These are phyloP conservation scores for Aspergillus biplanus DNA, from an alignment of 495 filamentous ascomycete species.

Conservation along the genomic window DNA sequence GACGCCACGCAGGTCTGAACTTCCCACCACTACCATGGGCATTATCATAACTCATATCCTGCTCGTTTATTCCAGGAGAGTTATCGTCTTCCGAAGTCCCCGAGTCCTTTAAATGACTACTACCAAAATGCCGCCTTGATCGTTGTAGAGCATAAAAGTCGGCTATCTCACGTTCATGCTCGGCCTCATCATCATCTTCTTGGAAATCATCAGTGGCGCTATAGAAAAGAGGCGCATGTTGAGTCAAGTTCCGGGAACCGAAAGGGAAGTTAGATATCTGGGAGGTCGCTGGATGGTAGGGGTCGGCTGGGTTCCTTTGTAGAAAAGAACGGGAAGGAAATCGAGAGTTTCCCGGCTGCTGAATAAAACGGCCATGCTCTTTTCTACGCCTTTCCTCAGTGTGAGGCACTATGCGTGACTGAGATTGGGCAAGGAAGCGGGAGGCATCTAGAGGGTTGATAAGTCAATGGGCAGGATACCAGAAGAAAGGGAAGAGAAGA, in stretches of 20 bases:
- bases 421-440: conserved; percentile 94
- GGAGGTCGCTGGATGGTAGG: conserved; percentile 70
- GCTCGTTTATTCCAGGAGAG: conserved; percentile 61
- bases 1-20: conserved; percentile 59
- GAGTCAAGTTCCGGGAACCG: conserved; percentile 67
- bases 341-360: conserved; percentile 47
- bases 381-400: conserved; percentile 59
- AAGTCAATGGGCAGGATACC: not conserved
- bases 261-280: conserved; percentile 77
- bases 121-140: conserved; percentile 85
- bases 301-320: conserved; percentile 62
- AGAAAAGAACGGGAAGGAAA: conserved; percentile 55
- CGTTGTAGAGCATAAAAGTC: conserved; percentile 90
- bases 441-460: conserved; percentile 75
- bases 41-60: conserved; percentile 37
- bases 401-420: conserved; percentile 78
- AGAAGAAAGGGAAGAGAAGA: not conserved
- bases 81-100: conserved; percentile 74
- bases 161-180: conserved; percentile 88
- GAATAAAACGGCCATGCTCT: conserved; percentile 50
- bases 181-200: conserved; percentile 88
- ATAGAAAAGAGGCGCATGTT: conserved; percentile 90
- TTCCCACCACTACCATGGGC: conserved; percentile 44
- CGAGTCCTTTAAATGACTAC: conserved; percentile 75
- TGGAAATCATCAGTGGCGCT: conserved; percentile 79